Conservation (phyloP, 164 flowering plant genomes). For the Echeveria elegans region DNA sequence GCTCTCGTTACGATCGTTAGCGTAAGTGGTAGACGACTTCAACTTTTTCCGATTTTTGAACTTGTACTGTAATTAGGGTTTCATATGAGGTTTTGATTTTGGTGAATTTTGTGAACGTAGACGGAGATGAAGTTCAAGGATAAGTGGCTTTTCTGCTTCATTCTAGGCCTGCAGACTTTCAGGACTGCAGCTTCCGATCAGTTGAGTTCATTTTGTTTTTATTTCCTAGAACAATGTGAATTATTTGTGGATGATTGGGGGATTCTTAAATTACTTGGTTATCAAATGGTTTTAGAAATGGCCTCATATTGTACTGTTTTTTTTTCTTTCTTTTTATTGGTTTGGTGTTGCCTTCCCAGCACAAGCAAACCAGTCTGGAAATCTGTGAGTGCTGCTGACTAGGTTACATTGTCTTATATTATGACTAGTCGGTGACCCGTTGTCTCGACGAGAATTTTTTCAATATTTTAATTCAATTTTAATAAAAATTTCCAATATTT, state of each 20-base stretch:
- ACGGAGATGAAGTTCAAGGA: slow-evolving; percentile 94
- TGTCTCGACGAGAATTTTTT: too few relatives aligned
- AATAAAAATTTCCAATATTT: too few relatives aligned
- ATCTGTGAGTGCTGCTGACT: slow-evolving; percentile 46
- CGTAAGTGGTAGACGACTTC: slow-evolving; percentile 24
- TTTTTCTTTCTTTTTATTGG: too few relatives aligned
- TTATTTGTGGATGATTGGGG: not conserved
- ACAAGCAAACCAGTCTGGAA: slow-evolving; percentile 81
- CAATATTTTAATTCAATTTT: too few relatives aligned
- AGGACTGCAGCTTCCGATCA: slow-evolving; percentile 57
- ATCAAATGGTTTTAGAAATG: not conserved
- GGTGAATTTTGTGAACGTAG: slow-evolving; percentile 20
- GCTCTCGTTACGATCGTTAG: slow-evolving; percentile 41
- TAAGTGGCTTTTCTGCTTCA: slow-evolving; percentile 81
- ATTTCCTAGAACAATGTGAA: not conserved
- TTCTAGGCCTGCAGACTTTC: slow-evolving; percentile 82
- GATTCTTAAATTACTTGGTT: not conserved
- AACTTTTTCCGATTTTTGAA: not conserved
- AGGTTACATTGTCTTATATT: not conserved
- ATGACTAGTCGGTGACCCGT: too few relatives aligned
- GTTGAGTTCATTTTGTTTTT: slow-evolving; percentile 25
- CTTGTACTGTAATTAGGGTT: not conserved
- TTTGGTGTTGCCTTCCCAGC: slow-evolving; percentile 30
- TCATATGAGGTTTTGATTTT: not conserved
- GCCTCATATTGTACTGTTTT: not conserved